phyloP scores from a whole-genome alignment of 2,329 filamentous ascomycete species.

The Aspergillus quadrilineatus region DNA sequence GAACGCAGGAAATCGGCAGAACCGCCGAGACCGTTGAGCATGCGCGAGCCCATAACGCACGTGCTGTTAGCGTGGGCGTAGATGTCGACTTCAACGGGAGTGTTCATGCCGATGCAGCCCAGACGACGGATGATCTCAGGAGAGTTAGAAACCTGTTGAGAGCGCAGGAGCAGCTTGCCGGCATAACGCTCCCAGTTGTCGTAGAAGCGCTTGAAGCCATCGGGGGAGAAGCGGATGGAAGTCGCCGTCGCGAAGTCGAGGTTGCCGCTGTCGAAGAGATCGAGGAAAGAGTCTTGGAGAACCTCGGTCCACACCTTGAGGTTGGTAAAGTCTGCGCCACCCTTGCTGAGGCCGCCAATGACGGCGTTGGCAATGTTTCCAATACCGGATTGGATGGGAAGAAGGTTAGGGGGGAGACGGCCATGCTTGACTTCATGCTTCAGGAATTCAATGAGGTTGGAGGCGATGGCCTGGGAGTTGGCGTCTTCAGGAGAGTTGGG shows the following conservation, averaged over 20 bases:
- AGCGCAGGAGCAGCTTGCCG: slow-evolving; percentile 78
- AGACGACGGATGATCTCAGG: slow-evolving; percentile 87
- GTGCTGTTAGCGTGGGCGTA: slow-evolving; percentile 92
- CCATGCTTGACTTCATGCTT: slow-evolving; percentile 80
- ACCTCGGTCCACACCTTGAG: slow-evolving; percentile 93
- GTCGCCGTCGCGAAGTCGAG: slow-evolving; percentile 89
- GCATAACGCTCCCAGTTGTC: slow-evolving; percentile 77
- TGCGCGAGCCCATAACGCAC: slow-evolving; percentile 82
- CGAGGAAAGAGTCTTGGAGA: slow-evolving; percentile 87
- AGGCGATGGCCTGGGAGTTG: slow-evolving; percentile 68
- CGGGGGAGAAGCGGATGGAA: slow-evolving; percentile 84
- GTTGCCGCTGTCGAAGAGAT: slow-evolving; percentile 84
- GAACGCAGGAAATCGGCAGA: slow-evolving; percentile 77
- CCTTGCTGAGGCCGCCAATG: slow-evolving; percentile 73
- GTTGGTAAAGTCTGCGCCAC: slow-evolving; percentile 75
- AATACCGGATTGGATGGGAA: slow-evolving; percentile 83
- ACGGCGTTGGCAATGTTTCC: slow-evolving; percentile 94
- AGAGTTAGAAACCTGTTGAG: slow-evolving; percentile 85
- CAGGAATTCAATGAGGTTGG: slow-evolving; percentile 78
- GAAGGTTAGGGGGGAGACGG: slow-evolving; percentile 71
- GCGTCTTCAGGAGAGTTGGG: slow-evolving; percentile 77
- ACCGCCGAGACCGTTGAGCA: slow-evolving; percentile 82
- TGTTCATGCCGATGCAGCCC: slow-evolving; percentile 93
- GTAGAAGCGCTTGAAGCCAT: slow-evolving; percentile 90
- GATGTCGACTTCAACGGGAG: slow-evolving; percentile 89